Base-by-base conservation (phyloP, 306 rosid genomes). In the Pachyrhizus erosus region DNA sequence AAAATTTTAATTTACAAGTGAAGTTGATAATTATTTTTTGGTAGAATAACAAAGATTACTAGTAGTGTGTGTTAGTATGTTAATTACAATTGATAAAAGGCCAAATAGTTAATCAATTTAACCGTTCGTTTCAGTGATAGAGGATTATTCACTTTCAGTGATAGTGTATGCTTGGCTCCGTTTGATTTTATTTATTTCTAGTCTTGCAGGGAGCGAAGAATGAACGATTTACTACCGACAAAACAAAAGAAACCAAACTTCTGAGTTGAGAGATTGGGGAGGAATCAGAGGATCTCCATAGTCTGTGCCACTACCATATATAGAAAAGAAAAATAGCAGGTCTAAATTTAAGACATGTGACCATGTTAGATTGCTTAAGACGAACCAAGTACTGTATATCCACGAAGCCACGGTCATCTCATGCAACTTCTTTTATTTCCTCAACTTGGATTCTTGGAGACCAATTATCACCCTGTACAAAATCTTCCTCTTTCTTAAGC, bases 361-460 rank as follows among this genome's bases (percentile, higher is more conserved):
- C 39, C 14, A 45, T 24, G 42, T 15, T 23, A 42, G 40, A 23
- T 27, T 27, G 17, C 17, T 71, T 26, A 26, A 46, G 24, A 9
- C 46, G 40, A 79, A 79, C 87, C 79, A 82, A 57, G 78, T 7
- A 21, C 29, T 15, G n/a, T n/a, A n/a, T n/a, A n/a, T 83, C 82
- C 26, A 5, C 54, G 26, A 85, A 79, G 48, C 12, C 34, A 51
- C 52, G 80, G 71, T 42, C 77, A 52, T 83, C 89, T 51, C 55
- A 51, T 55, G 80, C 58, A 5, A 71, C 66, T 62, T 51, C 54
- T 31, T 80, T 83, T 26, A 74, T 68, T 49, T 70, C 85, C 49
- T 86, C 88, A 3, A 61, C 20, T 52, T 69, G 37, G 4, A 80
- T 46, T 67, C 76, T 55, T 24, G 82, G 88, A 75, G 70, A 62